Base-by-base conservation (phyloP, 2,329 filamentous ascomycete genomes). In the Moelleriella libera region DNA sequence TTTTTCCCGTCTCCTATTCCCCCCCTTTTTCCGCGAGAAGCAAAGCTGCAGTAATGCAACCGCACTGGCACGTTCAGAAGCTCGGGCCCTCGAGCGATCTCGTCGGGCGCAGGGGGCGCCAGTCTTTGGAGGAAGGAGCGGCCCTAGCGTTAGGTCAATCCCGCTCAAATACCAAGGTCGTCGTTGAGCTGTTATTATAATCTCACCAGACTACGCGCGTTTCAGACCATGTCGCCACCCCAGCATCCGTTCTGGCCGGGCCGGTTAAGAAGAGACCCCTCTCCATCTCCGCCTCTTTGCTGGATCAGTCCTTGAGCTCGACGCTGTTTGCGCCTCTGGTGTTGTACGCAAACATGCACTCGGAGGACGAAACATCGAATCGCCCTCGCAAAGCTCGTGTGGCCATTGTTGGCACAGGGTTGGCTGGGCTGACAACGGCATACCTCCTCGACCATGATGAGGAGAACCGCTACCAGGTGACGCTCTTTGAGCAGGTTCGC, bases 401-500 rank as follows among this genome's bases (percentile, higher is more conserved):
- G 29, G 65, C 65, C 48, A 54, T 68, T 41, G 53, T 68, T 31
- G 65, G 65, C 8, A 65, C 63, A 1, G 65, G 65, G 1, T 47
- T 68, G 9, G 63, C 65, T 10, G 65, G 65, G 1, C 57, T 68
- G 1, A 60, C 63, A 0, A 60, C 63, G 0, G 63, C 60, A 0
- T 59, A 64, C 44, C 58, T 68, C 3, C 51, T 68, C 6, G 56
- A 61, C 7, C 56, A 55, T 21, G 64, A 67, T 47, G 39, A 47
- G 9, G 29, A 54, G n/a, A 41, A 52, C 12, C 58, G 61, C 6
- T 66, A 62, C 42, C 43, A 54, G 0, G 58, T 67, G 44, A 63
- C 63, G 0, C 49, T 68, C 2, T 64, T 67, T 41, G 65, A 68
- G 48, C 63, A 65, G 59, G 65, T 65, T 32, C 32, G 53, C 44